These are phyloP conservation scores for Odonthalia washingtoniensis DNA, from an alignment of 31 red algal genomes.

Conservation along the genomic window DNA sequence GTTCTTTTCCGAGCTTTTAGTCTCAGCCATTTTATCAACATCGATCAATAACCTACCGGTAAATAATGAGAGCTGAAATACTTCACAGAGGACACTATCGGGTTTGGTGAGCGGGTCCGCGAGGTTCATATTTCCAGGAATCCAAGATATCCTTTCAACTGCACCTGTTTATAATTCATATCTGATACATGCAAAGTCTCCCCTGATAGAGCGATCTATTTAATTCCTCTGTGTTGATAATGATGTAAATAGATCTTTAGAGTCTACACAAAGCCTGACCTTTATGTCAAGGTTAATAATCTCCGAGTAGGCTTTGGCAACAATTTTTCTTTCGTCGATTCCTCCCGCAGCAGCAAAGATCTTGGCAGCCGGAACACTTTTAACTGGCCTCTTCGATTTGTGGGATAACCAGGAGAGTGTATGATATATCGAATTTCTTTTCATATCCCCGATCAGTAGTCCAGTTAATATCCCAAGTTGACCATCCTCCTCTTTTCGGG, in stretches of 20 bases:
- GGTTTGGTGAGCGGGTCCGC: not conserved
- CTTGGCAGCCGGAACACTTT: too few relatives aligned
- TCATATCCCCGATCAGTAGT: slow-evolving; percentile 1
- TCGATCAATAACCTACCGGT: not conserved
- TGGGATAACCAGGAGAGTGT: not conserved
- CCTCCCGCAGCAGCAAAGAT: not conserved
- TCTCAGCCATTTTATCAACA: too few relatives aligned
- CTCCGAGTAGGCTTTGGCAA: not conserved
- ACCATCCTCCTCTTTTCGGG: not conserved
- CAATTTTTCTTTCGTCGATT: not conserved
- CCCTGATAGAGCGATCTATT: not conserved
- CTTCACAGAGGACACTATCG: not conserved
- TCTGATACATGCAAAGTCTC: not conserved
- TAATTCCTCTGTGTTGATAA: not conserved
- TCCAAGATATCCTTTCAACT: too few relatives aligned
- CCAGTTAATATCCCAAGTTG: not conserved
- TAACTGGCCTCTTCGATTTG: slow-evolving; percentile 3
- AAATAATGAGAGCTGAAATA: not conserved
- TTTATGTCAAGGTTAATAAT: too few relatives aligned
- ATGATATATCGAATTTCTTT: slow-evolving; percentile 19
- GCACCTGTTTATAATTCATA: not conserved
- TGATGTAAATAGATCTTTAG: slow-evolving; percentile 13
- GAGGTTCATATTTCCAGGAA: not conserved
- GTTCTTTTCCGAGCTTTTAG: slow-evolving; percentile 18
- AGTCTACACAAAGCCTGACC: not conserved